Evolutionary conservation across 2,329 filamentous ascomycete species (phyloP).

Genomic region (Alternaria sp.): DNA sequence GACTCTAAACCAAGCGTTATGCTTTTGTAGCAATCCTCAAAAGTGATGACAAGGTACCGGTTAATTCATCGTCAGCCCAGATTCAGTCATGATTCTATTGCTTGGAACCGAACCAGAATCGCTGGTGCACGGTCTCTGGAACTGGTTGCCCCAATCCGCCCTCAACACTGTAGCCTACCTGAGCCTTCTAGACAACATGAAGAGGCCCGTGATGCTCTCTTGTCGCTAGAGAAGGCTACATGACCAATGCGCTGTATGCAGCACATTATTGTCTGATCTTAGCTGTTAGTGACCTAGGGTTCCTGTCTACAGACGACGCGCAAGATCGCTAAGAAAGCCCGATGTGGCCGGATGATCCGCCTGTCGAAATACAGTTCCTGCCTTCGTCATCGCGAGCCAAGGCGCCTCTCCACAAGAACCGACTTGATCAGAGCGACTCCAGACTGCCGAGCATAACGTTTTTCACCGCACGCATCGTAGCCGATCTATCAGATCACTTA

Average conservation of each 20-base stretch:
- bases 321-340: background rate
- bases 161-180: background rate
- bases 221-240: background rate
- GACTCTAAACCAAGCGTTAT: background rate
- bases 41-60: background rate
- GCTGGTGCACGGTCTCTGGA: background rate
- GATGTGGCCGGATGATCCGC: background rate
- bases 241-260: background rate
- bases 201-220: background rate
- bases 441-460: background rate
- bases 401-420: background rate
- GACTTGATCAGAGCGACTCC: background rate
- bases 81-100: background rate
- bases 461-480: background rate
- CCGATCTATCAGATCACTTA: background rate
- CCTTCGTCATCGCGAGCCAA: background rate
- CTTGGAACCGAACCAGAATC: background rate
- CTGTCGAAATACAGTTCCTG: background rate
- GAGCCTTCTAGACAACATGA: background rate
- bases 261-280: background rate
- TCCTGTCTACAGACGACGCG: background rate
- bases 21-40: background rate
- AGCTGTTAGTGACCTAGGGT: background rate
- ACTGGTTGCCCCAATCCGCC: background rate
- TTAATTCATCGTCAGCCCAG: background rate